These are phyloP conservation scores for Solanum sitiens DNA, from an alignment of 257 asterid species.

Conservation along the genomic window DNA sequence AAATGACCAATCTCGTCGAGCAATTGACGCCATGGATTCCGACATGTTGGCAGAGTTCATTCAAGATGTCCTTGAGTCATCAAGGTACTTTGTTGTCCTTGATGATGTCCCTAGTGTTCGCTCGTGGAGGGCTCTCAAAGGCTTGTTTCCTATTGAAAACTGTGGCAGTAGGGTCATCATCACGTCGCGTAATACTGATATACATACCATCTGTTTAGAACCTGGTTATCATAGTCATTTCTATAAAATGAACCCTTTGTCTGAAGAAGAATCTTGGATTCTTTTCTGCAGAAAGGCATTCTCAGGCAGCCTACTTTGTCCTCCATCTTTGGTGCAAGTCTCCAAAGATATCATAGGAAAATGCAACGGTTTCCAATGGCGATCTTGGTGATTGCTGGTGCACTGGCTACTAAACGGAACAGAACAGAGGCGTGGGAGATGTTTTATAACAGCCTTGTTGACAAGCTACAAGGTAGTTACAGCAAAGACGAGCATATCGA, in stretches of 20 bases:
- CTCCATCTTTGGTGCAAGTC: not conserved
- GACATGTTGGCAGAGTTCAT: not conserved
- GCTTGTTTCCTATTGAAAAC: conserved; percentile 4
- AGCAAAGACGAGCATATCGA: not conserved
- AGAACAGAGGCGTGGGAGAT: conserved; percentile 8
- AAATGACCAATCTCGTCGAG: not conserved
- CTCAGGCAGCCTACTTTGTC: not conserved
- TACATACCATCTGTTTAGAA: not conserved
- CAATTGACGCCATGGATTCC: not conserved
- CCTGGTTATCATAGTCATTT: not conserved
- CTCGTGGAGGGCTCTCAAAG: conserved; percentile 5
- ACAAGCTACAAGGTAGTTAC: conserved; percentile 1
- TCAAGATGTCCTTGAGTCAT: not conserved
- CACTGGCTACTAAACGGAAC: conserved; percentile 3
- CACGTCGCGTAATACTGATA: conserved; percentile 2
- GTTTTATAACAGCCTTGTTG: not conserved
- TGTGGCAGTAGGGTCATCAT: conserved; percentile 10
- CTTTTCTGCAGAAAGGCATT: conserved; percentile 7
- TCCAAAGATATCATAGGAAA: not conserved
- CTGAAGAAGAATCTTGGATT: conserved; percentile 11
- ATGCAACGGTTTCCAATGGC: conserved; percentile 20
- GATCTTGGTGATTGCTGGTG: conserved; percentile 12
- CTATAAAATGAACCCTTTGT: conserved; percentile 5
- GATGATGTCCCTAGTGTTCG: conserved; percentile 10
- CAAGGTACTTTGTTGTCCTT: conserved; percentile 6